phyloP scores from a whole-genome alignment of 257 asterid genomes.

The Solanum rostratum region DNA sequence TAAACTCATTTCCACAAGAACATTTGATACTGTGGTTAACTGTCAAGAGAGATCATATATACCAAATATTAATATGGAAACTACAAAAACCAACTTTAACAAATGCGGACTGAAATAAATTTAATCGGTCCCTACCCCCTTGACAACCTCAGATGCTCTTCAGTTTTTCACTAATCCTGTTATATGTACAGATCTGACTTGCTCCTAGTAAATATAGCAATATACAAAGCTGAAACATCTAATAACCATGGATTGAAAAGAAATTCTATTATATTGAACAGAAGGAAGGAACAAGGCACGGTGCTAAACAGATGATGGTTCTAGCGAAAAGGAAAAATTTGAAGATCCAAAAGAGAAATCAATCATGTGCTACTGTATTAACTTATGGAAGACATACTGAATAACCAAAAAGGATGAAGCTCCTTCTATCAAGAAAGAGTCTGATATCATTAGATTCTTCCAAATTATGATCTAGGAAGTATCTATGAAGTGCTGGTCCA shows the following conservation, averaged over 20 bases:
- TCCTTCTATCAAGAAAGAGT: background rate
- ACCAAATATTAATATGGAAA: background rate
- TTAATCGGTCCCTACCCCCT: background rate
- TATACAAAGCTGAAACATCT: background rate
- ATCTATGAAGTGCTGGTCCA: background rate
- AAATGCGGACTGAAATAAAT: background rate
- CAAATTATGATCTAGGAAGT: background rate
- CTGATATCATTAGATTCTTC: background rate
- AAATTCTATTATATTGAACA: background rate
- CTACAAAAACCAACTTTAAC: background rate
- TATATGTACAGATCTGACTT: background rate
- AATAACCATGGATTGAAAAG: background rate
- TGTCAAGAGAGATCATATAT: background rate
- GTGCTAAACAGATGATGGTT: background rate
- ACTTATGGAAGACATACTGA: background rate
- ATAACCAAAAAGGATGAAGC: background rate
- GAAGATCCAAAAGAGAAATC: background rate
- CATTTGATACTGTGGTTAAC: conserved; percentile 43
- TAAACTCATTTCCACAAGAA: conserved; percentile 65
- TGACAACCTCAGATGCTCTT: background rate
- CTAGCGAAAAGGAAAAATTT: background rate
- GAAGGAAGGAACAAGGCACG: background rate
- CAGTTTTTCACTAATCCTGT: background rate
- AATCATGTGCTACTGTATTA: background rate
- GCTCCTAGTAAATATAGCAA: background rate